A percentile compares a stretch with the other conserved stretches of the same genome.
phyloP scores from a whole-genome alignment of 1,139 yeast species.

The Diutina neorugosa region DNA sequence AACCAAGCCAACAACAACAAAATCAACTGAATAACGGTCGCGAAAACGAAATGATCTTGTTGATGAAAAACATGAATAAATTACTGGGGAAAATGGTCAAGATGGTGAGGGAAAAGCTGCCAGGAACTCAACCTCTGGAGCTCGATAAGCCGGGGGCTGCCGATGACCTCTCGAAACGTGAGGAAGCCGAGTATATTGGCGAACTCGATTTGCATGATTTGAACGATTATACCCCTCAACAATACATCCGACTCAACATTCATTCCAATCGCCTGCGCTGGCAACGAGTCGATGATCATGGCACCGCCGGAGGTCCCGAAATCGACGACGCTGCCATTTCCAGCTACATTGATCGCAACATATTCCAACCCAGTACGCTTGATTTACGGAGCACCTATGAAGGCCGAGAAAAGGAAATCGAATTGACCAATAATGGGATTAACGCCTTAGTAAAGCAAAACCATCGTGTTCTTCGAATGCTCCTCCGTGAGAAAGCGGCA shows the following conservation, averaged over 20 bases:
- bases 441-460: constrained; percentile 42
- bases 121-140: constrained; percentile 4
- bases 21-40: constrained; percentile 4
- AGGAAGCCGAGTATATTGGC: constrained; percentile 23
- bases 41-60: constrained; percentile 56
- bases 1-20: constrained; percentile 24
- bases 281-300: constrained; percentile 6
- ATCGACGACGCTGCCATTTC: constrained; percentile 5
- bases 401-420: constrained; percentile 24
- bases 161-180: constrained; percentile 11
- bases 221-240: constrained; percentile 34
- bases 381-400: constrained; percentile 32
- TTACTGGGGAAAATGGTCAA: constrained; percentile 73
- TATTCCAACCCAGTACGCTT: constrained; percentile 11
- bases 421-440: constrained; percentile 38
- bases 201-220: constrained; percentile 57
- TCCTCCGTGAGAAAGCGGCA: background rate
- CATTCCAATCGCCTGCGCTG: constrained; percentile 7
- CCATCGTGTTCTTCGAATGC: constrained; percentile 31
- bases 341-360: constrained; percentile 14
- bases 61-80: constrained; percentile 81
- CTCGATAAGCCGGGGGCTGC: background rate
- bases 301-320: constrained; percentile 5
- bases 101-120: constrained; percentile 25
- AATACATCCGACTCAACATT: constrained; percentile 48